Conservation (phyloP, 352 stramenopile species). For the Blastocystis sp. region DNA sequence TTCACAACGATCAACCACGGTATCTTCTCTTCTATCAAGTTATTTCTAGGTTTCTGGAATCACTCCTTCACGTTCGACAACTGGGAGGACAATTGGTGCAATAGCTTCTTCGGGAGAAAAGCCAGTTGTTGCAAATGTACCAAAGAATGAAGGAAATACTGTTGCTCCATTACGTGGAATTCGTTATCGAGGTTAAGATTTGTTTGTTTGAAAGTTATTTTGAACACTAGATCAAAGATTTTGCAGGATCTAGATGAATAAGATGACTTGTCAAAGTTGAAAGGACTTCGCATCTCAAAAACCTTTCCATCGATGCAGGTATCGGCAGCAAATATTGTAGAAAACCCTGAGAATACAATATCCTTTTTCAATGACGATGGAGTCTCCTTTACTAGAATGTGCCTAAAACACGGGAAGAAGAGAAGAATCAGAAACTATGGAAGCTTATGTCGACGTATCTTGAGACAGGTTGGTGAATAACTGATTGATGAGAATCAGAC, state of each 20-base stretch:
- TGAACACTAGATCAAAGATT: not conserved
- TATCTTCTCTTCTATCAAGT: not conserved
- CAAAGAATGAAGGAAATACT: not conserved
- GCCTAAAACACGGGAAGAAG: constrained; percentile 23
- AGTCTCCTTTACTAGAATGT: not conserved
- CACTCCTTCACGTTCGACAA: not conserved
- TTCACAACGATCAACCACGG: not conserved
- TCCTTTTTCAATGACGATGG: not conserved
- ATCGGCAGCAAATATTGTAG: not conserved
- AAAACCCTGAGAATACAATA: constrained; percentile 41
- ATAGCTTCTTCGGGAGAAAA: not conserved
- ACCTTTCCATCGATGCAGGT: not conserved
- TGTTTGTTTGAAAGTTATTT: not conserved
- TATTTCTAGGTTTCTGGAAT: not conserved
- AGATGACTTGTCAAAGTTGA: constrained; percentile 1
- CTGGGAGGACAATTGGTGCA: not conserved
- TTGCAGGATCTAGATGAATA: too few relatives aligned
- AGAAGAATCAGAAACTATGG: constrained; percentile 58
- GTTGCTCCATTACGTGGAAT: not conserved
- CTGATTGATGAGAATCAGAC: constrained; percentile 4
- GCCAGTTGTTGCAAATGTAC: not conserved
- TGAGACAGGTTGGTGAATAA: not conserved
- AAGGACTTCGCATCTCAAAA: not conserved
- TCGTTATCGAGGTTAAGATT: not conserved
- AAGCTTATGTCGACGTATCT: constrained; percentile 56